These are phyloP conservation scores for Casaregolazyma suthepensis DNA, from an alignment of 1,139 yeast genomes.

Conservation along the genomic window DNA sequence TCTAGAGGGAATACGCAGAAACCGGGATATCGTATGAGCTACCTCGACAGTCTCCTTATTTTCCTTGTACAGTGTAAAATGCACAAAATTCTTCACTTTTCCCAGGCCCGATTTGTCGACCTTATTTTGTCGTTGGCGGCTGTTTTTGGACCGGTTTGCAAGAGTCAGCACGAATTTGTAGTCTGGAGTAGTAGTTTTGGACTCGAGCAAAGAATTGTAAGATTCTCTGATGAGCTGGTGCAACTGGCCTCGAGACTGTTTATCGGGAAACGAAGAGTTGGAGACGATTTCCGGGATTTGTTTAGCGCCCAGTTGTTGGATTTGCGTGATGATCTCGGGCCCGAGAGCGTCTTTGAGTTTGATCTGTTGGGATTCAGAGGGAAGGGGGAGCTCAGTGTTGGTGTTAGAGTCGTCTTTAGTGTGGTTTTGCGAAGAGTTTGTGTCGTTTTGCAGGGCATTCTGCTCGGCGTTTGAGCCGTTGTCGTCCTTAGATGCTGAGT, in stretches of 20 bases:
- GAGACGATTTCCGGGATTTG: slow-evolving; percentile 57
- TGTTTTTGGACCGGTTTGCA: slow-evolving; percentile 15
- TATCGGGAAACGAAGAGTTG: slow-evolving; percentile 53
- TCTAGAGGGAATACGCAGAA: slow-evolving; percentile 66
- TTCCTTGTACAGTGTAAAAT: slow-evolving; percentile 81
- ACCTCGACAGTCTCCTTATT: slow-evolving; percentile 98
- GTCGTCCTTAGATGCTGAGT: slow-evolving; percentile 7
- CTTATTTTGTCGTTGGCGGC: slow-evolving; percentile 12
- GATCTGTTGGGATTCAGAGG: slow-evolving; percentile 23
- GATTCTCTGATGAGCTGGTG: slow-evolving; percentile 73
- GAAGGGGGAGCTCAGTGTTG: background rate
- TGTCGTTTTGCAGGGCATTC: too few species aligned
- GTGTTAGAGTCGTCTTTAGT: background rate
- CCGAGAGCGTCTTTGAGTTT: slow-evolving; percentile 52
- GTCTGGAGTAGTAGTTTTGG: slow-evolving; percentile 58
- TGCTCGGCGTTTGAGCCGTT: too few species aligned
- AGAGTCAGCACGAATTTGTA: slow-evolving; percentile 38
- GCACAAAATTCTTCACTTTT: slow-evolving; percentile 59
- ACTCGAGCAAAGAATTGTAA: slow-evolving; percentile 69
- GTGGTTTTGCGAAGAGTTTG: slow-evolving; percentile 11
- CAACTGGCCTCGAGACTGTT: slow-evolving; percentile 62
- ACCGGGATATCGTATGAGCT: slow-evolving; percentile 64
- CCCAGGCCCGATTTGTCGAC: slow-evolving; percentile 41
- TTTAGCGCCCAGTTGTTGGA: slow-evolving; percentile 49
- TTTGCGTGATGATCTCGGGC: slow-evolving; percentile 48